phyloP scores from a whole-genome alignment of 2,329 filamentous ascomycete species.

The Ceratocystis smalleyi region DNA sequence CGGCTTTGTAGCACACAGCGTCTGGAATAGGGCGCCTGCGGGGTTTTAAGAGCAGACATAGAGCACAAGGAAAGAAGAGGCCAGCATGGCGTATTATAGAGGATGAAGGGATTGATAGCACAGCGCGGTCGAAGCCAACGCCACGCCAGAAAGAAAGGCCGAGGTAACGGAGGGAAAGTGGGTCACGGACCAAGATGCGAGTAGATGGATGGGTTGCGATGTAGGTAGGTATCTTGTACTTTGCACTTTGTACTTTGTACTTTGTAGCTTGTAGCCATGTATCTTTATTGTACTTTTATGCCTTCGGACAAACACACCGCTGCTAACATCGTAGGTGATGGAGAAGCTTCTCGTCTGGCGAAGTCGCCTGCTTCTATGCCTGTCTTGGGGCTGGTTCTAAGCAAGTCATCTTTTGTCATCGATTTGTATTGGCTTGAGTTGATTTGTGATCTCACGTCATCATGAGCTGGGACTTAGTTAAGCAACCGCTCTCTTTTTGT shows the following conservation, averaged over 20 bases:
- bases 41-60: not conserved
- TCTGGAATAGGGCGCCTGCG: not conserved
- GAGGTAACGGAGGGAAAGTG: constrained; percentile 2
- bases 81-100: not conserved
- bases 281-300: not conserved
- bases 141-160: constrained; percentile 1
- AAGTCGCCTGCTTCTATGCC: no score
- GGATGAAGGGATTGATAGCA: not conserved
- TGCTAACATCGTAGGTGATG: not conserved
- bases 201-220: not conserved
- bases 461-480: no score
- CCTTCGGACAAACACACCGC: not conserved
- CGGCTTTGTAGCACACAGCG: not conserved
- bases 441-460: no score
- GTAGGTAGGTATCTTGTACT: not conserved
- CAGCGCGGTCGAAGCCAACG: not conserved
- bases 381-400: no score
- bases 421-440: no score
- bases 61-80: not conserved
- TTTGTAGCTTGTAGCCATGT: no score
- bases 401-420: no score
- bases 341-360: not conserved
- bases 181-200: not conserved
- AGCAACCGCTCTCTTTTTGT: no score
- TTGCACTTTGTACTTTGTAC: no score